A percentile compares a stretch with the other conserved stretches of the same genome.
These are phyloP conservation scores for Pachyrhizus erosus DNA, from an alignment of 306 rosid species.

Conservation along the genomic window DNA sequence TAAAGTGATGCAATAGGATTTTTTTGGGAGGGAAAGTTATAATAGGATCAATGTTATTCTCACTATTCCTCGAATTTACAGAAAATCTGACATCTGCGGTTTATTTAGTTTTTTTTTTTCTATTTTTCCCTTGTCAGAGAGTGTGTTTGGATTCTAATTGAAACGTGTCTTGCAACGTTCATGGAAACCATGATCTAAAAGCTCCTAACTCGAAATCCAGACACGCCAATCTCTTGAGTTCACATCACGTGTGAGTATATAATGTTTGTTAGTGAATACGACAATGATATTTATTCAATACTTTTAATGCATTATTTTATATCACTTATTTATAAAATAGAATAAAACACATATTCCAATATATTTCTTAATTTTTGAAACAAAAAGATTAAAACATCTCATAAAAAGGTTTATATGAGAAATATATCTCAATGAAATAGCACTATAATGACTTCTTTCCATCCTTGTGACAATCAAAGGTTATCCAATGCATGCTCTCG, in stretches of 20 bases:
- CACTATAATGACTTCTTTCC: background rate
- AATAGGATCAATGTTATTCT: background rate
- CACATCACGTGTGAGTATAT: too few species aligned
- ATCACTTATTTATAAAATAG: background rate
- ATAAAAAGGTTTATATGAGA: background rate
- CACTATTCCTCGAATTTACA: background rate
- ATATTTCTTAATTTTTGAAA: background rate
- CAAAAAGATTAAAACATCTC: too few species aligned
- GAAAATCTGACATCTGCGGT: background rate
- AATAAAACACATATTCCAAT: background rate
- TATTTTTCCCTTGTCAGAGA: background rate
- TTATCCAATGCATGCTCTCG: background rate
- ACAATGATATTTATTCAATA: background rate
- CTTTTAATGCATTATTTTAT: background rate
- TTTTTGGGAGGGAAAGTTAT: background rate
- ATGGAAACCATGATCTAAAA: background rate
- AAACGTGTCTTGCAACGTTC: background rate
- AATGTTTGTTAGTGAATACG: background rate
- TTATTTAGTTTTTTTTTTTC: background rate
- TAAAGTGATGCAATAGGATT: background rate
- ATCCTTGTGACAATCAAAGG: slow-evolving; percentile 1
- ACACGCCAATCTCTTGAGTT: background rate
- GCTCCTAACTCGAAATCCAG: background rate
- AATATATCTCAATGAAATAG: background rate
- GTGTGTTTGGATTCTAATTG: background rate